Evolutionary conservation across 306 rosid species (phyloP), one percentile per base, ranked within the genome.

Genomic region (Morella rubra): DNA sequence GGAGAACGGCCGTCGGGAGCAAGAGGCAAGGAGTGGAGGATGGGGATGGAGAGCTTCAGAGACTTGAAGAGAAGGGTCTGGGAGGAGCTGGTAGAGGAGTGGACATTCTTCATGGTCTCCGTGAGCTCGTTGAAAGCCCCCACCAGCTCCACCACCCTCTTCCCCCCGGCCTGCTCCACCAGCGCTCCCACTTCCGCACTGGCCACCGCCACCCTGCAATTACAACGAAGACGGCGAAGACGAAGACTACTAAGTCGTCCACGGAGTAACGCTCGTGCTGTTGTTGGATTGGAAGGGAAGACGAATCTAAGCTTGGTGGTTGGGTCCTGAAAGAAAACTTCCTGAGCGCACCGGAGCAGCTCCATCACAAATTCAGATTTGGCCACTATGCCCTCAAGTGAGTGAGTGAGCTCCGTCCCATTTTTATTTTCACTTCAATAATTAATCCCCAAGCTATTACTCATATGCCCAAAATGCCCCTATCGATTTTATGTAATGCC

Each of bases 51-150:
- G 20, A 94, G 87, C 80, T 94, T 92, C 60, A 92, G 89, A 14
- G 96, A 84, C 77, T 86, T 88, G 90, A 94, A 94, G 5, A 94
- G 87, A 40, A 94, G 64, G 3, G 14, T 79, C 18, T 80, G 81
- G 13, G 94, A 90, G 9, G 94, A 87, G 59, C 91, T 86, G 5
- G 84, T 80, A 0, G 97, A 89, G 0, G 96, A 87, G 61, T 81
- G 22, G 22, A 76, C 84, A 42, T 84, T 85, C 95, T 84, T 85
- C 92, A 88, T 92, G 78, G 91, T 90, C 73, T 90, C 93, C 2
- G 97, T 84, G 4, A 94, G 83, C 40, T 85, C 82, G 67, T 92
- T 94, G 89, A 94, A 94, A 2, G 96, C 95, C 52, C 98, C 98
- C 8, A 94, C 90, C 12, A 92, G 89, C 82, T 94, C 95, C 79